Conservation (phyloP, 305 asterid genomes). For the Fraxinus floribunda region DNA sequence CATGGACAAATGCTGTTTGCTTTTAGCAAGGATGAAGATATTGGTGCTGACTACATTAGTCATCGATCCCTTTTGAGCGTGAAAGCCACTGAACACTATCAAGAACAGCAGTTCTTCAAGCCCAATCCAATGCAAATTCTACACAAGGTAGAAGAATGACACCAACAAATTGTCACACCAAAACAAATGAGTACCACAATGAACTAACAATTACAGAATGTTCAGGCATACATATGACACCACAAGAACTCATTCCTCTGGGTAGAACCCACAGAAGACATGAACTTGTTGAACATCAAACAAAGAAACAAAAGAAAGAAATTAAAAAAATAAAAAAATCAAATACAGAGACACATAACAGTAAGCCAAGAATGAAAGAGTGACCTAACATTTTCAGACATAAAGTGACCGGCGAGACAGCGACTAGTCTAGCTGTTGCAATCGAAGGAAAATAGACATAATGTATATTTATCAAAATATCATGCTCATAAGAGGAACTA, state of each 20-base stretch:
- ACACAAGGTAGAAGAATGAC: not conserved
- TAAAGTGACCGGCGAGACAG: not conserved
- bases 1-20: not conserved
- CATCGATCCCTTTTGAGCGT: not conserved
- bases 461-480: not conserved
- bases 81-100: not conserved
- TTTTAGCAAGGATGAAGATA: not conserved
- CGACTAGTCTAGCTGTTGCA: not conserved
- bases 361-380: not conserved
- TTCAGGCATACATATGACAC: not conserved
- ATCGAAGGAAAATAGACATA: not conserved
- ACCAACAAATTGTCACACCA: not conserved
- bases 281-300: not conserved
- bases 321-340: not conserved
- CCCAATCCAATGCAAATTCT: not conserved
- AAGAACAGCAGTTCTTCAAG: not conserved
- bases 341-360: not conserved
- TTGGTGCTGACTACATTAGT: not conserved
- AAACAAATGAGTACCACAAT: not conserved
- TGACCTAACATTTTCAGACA: not conserved
- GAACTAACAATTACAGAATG: not conserved
- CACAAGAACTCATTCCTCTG: not conserved
- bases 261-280: not conserved
- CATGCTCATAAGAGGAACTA: not conserved
- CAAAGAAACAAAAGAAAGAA: not conserved